Conservation (phyloP, 176 grass and related monocot genomes). For the Oryza rufipogon region DNA sequence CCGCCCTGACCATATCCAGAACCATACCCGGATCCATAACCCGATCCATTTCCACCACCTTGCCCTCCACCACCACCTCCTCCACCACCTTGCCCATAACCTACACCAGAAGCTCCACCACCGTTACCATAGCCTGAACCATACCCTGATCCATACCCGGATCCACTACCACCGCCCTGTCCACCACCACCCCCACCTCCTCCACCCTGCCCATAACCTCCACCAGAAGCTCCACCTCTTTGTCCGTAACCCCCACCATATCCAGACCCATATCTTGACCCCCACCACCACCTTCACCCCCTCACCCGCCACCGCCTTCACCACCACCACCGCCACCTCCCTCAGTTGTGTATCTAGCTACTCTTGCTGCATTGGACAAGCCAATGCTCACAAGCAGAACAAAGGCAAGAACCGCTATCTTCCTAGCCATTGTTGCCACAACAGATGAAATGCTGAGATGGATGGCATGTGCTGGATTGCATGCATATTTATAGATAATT, state of each 20-base stretch:
- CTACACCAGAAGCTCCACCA: not conserved
- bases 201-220: not conserved
- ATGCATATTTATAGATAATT: not conserved
- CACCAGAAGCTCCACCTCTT: not conserved
- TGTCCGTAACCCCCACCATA: not conserved
- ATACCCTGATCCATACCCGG: not conserved
- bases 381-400: not conserved
- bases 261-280: not conserved
- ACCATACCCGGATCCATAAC: not conserved
- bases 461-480: not conserved
- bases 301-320: not conserved
- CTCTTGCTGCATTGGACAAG: not conserved
- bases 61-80: not conserved
- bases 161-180: not conserved
- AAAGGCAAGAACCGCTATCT: not conserved
- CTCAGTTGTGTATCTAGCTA: not conserved
- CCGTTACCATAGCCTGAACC: not conserved
- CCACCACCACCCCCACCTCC: not conserved
- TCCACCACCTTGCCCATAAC: not conserved
- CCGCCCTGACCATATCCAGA: not conserved
- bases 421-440: not conserved
- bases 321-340: not conserved
- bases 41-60: not conserved
- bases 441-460: not conserved
- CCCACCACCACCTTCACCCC: not conserved